These are phyloP conservation scores for Cubamyces sp. DNA, from an alignment of 768 basidiomycete species.

Conservation along the genomic window DNA sequence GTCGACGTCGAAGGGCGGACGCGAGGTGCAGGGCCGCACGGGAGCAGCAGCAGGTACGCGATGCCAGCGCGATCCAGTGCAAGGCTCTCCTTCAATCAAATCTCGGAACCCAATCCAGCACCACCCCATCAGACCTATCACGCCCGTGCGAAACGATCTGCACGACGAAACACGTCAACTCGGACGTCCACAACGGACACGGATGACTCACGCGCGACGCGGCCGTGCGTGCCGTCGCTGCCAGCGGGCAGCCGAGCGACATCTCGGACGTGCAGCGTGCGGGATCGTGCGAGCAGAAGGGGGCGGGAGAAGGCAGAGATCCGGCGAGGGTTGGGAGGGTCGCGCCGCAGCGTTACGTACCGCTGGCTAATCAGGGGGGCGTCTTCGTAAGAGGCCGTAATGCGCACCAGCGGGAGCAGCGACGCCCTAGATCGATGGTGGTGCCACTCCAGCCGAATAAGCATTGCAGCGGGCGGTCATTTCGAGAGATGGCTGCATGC, in stretches of 20 bases:
- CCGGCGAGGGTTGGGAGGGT: not conserved
- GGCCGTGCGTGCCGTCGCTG: no score
- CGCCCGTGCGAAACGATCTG: conserved; percentile 24
- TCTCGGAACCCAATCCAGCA: not conserved
- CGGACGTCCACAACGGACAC: not conserved
- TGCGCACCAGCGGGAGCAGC: not conserved
- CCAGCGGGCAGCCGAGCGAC: no score
- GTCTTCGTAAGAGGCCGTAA: not conserved
- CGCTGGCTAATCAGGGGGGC: not conserved
- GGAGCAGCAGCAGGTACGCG: no score
- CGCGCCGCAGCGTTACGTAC: not conserved
- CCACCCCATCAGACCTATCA: conserved; percentile 15
- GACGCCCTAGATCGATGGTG: no score
- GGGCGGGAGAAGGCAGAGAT: not conserved
- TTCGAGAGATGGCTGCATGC: no score
- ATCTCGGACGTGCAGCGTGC: not conserved
- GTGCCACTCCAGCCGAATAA: no score
- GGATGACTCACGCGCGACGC: no score
- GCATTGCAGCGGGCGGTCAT: no score
- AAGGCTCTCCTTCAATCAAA: not conserved
- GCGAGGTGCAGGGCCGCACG: not conserved
- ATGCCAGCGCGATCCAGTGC: conserved; percentile 10
- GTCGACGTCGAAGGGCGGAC: not conserved
- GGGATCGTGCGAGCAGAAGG: not conserved
- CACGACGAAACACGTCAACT: conserved; percentile 5